Conservation (phyloP, 805 yeast genomes). For the Ogataea paraovalis region DNA sequence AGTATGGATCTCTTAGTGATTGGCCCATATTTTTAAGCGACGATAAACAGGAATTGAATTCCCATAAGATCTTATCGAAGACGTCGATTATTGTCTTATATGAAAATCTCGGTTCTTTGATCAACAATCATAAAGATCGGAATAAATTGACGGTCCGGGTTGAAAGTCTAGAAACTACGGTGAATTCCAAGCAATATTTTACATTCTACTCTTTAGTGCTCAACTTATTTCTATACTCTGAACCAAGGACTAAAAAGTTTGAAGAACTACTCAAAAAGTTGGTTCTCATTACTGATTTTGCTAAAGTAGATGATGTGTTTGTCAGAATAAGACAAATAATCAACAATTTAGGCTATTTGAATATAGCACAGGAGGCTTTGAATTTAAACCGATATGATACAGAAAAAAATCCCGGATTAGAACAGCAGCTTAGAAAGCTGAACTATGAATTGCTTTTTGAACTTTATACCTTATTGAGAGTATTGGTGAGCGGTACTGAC, state of each 20-base stretch:
- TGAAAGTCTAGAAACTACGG: constrained; percentile 61
- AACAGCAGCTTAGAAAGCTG: constrained; percentile 34
- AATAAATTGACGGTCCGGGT: constrained; percentile 58
- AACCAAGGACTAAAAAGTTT: constrained; percentile 59
- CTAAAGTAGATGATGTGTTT: constrained; percentile 40
- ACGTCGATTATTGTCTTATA: constrained; percentile 59
- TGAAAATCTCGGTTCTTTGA: constrained; percentile 47
- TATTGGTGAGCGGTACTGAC: constrained; percentile 21
- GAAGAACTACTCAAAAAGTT: constrained; percentile 62
- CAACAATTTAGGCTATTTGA: constrained; percentile 7
- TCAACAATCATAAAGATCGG: constrained; percentile 26
- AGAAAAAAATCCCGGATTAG: constrained; percentile 27
- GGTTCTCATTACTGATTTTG: constrained; percentile 65
- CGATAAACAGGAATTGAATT: constrained; percentile 50
- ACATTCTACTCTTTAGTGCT: constrained; percentile 59
- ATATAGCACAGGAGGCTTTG: constrained; percentile 24
- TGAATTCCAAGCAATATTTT: constrained; percentile 72
- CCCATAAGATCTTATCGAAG: constrained; percentile 56
- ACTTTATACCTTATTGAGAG: constrained; percentile 42
- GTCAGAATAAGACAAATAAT: constrained; percentile 5
- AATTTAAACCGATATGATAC: constrained; percentile 45
- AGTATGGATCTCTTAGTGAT: constrained; percentile 56
- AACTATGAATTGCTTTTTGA: constrained; percentile 37
- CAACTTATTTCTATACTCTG: constrained; percentile 58
- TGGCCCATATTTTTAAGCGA: constrained; percentile 94